A percentile compares a stretch with the other conserved stretches of the same genome.
Conservation (phyloP, 1,284 basidiomycete genomes). For the Xerocomus amazonicus region DNA sequence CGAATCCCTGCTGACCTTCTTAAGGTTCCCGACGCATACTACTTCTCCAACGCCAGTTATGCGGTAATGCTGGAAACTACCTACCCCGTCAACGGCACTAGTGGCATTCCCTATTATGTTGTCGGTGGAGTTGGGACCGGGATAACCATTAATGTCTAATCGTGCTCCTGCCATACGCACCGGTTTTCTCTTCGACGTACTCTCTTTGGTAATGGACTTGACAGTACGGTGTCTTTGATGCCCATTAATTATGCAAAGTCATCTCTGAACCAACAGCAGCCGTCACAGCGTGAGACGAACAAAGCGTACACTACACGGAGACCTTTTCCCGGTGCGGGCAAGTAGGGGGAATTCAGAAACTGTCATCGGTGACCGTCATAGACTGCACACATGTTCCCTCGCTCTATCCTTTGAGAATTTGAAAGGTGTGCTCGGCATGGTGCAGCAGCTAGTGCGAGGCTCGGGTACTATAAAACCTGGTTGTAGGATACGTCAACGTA, state of each 20-base stretch:
- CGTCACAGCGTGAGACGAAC: no score
- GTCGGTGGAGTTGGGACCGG: slow-evolving; percentile 21
- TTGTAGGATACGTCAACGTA: no score
- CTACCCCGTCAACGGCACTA: slow-evolving; percentile 22
- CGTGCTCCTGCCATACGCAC: neutral
- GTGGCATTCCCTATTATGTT: slow-evolving; percentile 24
- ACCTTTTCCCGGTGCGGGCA: slow-evolving; percentile 6
- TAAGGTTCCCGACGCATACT: slow-evolving; percentile 29
- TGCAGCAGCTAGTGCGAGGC: no score
- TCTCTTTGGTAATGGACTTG: neutral
- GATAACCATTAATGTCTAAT: slow-evolving; percentile 22
- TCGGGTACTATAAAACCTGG: no score
- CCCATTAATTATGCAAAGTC: neutral
- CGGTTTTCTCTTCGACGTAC: neutral
- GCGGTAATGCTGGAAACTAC: slow-evolving; percentile 26
- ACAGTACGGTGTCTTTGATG: neutral
- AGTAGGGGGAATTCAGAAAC: slow-evolving; percentile 4
- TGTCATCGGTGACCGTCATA: neutral
- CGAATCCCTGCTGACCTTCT: slow-evolving; percentile 2
- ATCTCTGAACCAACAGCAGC: no score
- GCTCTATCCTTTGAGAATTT: no score
- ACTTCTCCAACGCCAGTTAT: slow-evolving; percentile 25
- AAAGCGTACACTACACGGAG: no score
- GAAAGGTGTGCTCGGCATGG: no score
- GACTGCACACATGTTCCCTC: no score